These are phyloP conservation scores for Ustilago shanxiensis DNA, from an alignment of 1,284 basidiomycete genomes.

Conservation along the genomic window DNA sequence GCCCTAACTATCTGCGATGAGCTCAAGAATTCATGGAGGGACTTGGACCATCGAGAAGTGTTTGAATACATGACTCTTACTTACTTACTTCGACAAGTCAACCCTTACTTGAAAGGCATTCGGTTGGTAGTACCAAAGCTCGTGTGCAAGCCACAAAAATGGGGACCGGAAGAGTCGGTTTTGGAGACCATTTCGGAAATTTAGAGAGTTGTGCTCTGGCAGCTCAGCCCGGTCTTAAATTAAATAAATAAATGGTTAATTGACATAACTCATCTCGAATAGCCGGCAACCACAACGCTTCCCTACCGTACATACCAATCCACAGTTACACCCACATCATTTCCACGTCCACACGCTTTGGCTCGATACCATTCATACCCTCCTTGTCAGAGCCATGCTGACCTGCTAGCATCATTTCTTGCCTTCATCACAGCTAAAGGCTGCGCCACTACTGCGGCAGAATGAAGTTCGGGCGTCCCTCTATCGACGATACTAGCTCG, in stretches of 20 bases:
- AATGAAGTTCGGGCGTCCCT: conserved; percentile 29
- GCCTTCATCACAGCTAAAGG: background rate
- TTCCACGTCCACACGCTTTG: background rate
- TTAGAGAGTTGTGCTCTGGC: background rate
- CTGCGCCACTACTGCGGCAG: background rate
- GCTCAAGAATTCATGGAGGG: too few species aligned
- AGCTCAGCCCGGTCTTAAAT: too few species aligned
- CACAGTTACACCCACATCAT: background rate
- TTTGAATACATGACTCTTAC: too few species aligned
- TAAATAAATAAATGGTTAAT: too few species aligned
- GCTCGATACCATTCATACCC: background rate
- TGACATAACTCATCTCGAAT: background rate
- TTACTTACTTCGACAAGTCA: too few species aligned
- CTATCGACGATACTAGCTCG: conserved; percentile 24
- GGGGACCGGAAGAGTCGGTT: background rate
- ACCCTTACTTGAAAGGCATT: too few species aligned
- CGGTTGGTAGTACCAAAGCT: background rate
- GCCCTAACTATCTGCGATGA: too few species aligned
- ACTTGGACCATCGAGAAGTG: too few species aligned
- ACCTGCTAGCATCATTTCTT: background rate
- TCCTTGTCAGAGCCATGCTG: background rate
- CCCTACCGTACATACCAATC: background rate
- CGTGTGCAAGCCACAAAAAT: background rate
- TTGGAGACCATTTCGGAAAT: background rate
- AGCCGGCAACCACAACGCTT: background rate